phyloP scores from a whole-genome alignment of 164 flowering plant species.

The Litsea cubeba region DNA sequence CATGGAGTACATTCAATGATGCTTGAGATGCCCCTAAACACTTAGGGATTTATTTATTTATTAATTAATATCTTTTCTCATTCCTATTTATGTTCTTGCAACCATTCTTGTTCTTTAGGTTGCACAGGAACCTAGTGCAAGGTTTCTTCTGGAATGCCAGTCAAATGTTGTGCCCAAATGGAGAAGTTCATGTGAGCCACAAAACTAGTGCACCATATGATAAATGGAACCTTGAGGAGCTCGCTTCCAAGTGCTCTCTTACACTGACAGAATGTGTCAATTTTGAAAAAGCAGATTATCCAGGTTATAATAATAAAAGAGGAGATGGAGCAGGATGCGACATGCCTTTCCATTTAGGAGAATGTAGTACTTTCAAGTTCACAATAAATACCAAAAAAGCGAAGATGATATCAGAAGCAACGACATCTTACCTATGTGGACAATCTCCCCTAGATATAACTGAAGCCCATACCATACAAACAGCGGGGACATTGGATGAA shows the following conservation, averaged over 20 bases:
- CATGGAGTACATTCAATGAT: too few species aligned
- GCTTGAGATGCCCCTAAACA: too few species aligned
- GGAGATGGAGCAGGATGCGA: constrained; percentile 29
- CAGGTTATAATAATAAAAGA: constrained; percentile 41
- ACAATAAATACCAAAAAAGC: neutral
- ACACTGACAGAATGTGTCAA: constrained; percentile 22
- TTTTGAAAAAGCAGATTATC: constrained; percentile 32
- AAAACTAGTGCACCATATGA: constrained; percentile 40
- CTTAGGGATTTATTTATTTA: neutral
- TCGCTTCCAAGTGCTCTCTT: constrained; percentile 30
- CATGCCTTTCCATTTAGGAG: constrained; percentile 32
- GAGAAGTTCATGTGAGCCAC: constrained; percentile 62
- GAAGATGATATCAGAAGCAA: constrained; percentile 3
- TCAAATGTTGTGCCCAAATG: constrained; percentile 38
- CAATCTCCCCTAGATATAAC: neutral
- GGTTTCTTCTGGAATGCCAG: constrained; percentile 46
- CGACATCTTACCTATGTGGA: neutral
- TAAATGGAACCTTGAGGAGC: constrained; percentile 45
- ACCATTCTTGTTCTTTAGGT: constrained; percentile 15
- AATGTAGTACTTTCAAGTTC: constrained; percentile 41
- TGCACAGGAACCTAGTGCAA: constrained; percentile 34
- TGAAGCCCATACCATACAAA: neutral
- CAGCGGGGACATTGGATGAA: neutral
- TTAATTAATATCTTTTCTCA: neutral
- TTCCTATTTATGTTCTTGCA: neutral